phyloP scores from a whole-genome alignment of 2,329 filamentous ascomycete species.

The Cyanodermella asteris region DNA sequence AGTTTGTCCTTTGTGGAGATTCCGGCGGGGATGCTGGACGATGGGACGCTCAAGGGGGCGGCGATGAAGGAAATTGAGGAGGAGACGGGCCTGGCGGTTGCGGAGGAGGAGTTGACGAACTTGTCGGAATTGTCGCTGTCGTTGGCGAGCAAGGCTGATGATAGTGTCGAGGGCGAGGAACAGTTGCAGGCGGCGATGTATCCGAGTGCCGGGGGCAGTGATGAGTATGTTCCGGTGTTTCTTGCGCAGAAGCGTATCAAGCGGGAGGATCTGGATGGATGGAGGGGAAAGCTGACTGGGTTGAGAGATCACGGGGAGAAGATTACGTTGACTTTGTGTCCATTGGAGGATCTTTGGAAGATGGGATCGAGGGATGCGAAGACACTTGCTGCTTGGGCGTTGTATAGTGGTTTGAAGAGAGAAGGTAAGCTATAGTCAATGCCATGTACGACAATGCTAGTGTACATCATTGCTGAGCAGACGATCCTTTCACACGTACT shows the following conservation, averaged over 20 bases:
- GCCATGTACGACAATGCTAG: too few relatives aligned
- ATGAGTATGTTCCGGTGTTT: conserved; percentile 37
- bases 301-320: conserved; percentile 33
- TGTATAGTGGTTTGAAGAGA: conserved; percentile 30
- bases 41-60: conserved; percentile 29
- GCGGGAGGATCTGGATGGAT: conserved; percentile 23
- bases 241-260: conserved; percentile 31
- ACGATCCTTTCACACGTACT: too few relatives aligned
- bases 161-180: conserved; percentile 16
- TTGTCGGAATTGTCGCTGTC: conserved; percentile 28
- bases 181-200: conserved; percentile 28
- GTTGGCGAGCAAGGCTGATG: not conserved
- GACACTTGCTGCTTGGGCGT: conserved; percentile 29
- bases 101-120: conserved; percentile 27
- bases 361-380: conserved; percentile 34
- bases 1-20: conserved; percentile 33
- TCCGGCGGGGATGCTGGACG: conserved; percentile 39
- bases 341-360: conserved; percentile 29
- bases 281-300: conserved; percentile 32
- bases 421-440: conserved; percentile 25
- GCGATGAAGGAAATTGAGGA: conserved; percentile 36
- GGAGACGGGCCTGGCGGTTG: conserved; percentile 32
- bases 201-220: conserved; percentile 31
- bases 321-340: conserved; percentile 34
- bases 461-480: too few relatives aligned